phyloP scores from a whole-genome alignment of 805 yeast species.

The Saccharomycopsis fermentans region DNA sequence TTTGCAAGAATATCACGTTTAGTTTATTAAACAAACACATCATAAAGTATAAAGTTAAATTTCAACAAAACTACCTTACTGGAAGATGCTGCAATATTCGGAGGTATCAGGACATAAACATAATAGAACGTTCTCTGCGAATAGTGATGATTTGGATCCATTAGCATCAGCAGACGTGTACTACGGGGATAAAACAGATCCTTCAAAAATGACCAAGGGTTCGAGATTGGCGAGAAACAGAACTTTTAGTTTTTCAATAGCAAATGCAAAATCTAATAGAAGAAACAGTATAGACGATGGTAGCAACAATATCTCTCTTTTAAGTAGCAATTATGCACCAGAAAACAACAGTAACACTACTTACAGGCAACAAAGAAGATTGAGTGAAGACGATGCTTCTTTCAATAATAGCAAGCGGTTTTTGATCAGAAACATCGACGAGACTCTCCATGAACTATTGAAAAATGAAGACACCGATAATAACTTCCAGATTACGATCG shows the following conservation, averaged over 20 bases:
- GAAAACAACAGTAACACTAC: background rate
- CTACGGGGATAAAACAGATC: conserved; percentile 56
- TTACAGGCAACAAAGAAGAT: conserved; percentile 31
- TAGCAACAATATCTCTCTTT: background rate
- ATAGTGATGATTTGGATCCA: conserved; percentile 48
- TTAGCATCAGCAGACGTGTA: conserved; percentile 59
- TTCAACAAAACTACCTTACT: too few species aligned
- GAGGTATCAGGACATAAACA: conserved; percentile 8
- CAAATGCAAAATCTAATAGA: background rate
- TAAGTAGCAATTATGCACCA: background rate
- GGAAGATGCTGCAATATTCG: background rate
- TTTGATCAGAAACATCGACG: conserved; percentile 65
- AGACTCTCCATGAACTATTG: conserved; percentile 58
- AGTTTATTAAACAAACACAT: background rate
- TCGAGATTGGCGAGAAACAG: conserved; percentile 42
- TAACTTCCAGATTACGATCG: conserved; percentile 76
- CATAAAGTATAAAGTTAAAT: background rate
- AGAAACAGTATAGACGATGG: background rate
- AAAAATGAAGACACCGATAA: conserved; percentile 77
- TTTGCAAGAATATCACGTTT: background rate
- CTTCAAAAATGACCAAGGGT: conserved; percentile 32
- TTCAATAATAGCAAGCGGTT: conserved; percentile 30
- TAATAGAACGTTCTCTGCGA: conserved; percentile 30
- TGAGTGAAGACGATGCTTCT: conserved; percentile 39
- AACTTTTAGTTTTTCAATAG: conserved; percentile 27